Base-by-base conservation (phyloP, 345 rosid species). In the Durio zibethinus region DNA sequence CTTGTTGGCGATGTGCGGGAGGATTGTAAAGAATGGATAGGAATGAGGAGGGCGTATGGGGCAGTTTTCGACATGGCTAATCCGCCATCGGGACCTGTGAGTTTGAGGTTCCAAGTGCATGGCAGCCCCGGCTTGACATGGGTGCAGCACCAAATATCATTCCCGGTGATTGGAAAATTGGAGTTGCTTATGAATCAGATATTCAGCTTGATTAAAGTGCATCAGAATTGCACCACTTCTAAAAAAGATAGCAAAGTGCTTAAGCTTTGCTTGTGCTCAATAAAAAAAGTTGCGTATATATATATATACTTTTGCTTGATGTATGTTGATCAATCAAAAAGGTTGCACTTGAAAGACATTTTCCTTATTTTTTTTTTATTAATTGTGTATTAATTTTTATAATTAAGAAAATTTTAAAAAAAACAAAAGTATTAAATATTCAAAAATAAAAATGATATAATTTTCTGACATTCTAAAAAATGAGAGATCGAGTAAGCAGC, bases 41-140 rank as follows among this genome's bases (percentile, higher is more conserved):
- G 86, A 14, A 90, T 93, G 98, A 87, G 97, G 80, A 89, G 88
- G 83, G 94, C 83, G 4, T 89, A 74, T 43, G 97, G 95, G 31
- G 94, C 91, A 3, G 97, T 93, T 45, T 94, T 80, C 33, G 98
- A 93, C 85, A 42, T 62, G 25, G 73, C 82, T 0, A 90, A 77
- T 43, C 97, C 95, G 12, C 97, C 97, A 36, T 59, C 43, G 18
- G 98, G 91, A 0, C 16, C 29, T 1, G 78, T 92, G 29, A 76
- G 61, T 2, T 77, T 91, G 77, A 87, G 94, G 86, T 80, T 94
- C 71, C 87, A 78, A 74, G 89, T 91, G 15, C 57, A 81, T 7
- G 87, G 89, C 40, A 74, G 85, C 75, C 84, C 43, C 5, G 89
- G 88, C 10, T 42, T 74, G 68, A 87, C 38, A 8, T 94, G 98